Base-by-base conservation (phyloP, 2,329 filamentous ascomycete genomes). In the Hawksworthiomyces lignivorus region DNA sequence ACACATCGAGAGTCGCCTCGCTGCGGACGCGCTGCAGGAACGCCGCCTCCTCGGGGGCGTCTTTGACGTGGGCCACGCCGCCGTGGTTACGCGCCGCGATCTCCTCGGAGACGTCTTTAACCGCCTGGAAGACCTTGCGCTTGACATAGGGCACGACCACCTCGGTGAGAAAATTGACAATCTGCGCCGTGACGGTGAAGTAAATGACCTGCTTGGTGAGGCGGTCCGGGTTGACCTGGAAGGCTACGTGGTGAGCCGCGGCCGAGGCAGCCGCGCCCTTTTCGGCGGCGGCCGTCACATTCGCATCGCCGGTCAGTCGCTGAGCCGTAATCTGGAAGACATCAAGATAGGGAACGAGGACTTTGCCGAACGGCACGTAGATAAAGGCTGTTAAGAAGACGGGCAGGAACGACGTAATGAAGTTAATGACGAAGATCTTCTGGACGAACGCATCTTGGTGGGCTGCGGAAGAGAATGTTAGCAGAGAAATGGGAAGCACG, bases 161-260 rank as follows among this genome's bases (percentile, higher is more conserved):
- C 60, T 98, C 92, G 47, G 90, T 80, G 11, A 75, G 80, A 41
- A 96, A 82, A 57, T 85, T 92, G 53, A 98, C 82, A 28, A 96
- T 75, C 57, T 96, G 90, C 0, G 88, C 90, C 0, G 90, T 96
- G 24, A 97, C 86, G 0, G 90, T 94, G 49, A 94, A 92, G 65
- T 94, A 97, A 49, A 96, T 92, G 59, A 96, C 87, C 60, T 97
- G 90, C 52, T 88, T 85, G 53, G 82, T 84, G 27, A 97, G 77
- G 14, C 92, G 75, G 50, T 81, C 73, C 0, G 87, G 83, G 56
- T 97, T 88, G 62, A 96, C 85, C 39, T 80, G 71, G 60, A 96
- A 98, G 22, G 35, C 19, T 75, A 70, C 37, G 18, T 30, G 34
- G n/a, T 17, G 27, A 7, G 22, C 36, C 20, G 26, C 26, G 14